A percentile compares a stretch with the other conserved stretches of the same genome.
phyloP scores from a whole-genome alignment of 257 asterid species.

The Cruciata laevipes region DNA sequence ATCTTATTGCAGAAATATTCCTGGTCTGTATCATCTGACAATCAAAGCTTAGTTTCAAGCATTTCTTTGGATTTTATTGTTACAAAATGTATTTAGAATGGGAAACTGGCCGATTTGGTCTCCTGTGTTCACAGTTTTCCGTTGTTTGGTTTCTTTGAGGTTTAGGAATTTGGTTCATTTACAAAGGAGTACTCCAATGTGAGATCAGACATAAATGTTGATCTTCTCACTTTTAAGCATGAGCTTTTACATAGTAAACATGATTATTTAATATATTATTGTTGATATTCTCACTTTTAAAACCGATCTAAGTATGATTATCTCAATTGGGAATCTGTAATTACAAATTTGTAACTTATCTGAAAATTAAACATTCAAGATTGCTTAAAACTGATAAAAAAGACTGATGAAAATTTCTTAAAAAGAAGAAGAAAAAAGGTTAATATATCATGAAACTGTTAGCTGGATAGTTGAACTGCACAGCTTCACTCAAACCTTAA shows the following conservation, averaged over 20 bases:
- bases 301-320: no score
- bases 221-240: no score
- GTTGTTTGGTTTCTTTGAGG: no score
- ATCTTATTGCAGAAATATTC: slow-evolving; percentile 3
- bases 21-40: background rate
- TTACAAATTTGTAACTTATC: no score
- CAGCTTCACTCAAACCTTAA: background rate
- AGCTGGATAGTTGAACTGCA: background rate
- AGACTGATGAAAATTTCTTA: background rate
- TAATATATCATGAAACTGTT: background rate
- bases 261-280: no score
- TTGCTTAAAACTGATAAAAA: background rate
- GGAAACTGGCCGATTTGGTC: background rate
- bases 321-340: no score
- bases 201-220: no score
- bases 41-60: background rate
- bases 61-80: background rate
- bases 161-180: background rate
- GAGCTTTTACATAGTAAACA: no score
- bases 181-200: no score
- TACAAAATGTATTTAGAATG: background rate
- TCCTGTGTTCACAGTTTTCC: background rate
- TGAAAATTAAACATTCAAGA: background rate
- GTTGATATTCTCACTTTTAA: no score
- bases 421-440: background rate